These are phyloP conservation scores for Hortaea werneckii DNA, from an alignment of 2,329 filamentous ascomycete species.

Conservation along the genomic window DNA sequence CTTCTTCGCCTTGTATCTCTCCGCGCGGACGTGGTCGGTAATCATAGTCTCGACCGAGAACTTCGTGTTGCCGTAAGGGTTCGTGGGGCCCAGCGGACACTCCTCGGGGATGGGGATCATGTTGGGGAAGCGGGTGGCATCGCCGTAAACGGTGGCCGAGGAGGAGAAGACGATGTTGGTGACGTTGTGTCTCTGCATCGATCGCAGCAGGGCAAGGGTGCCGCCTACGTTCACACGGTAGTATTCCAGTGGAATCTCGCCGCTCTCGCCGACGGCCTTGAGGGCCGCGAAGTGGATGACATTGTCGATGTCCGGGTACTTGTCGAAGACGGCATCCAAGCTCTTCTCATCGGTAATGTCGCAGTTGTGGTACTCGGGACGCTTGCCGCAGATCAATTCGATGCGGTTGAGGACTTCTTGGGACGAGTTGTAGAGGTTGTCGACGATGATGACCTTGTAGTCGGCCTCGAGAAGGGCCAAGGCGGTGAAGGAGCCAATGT, in stretches of 20 bases:
- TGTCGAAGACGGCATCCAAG: slow-evolving; percentile 77
- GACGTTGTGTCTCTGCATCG: slow-evolving; percentile 84
- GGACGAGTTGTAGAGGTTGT: slow-evolving; percentile 96
- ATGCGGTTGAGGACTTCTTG: slow-evolving; percentile 87
- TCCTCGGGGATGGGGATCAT: slow-evolving; percentile 99
- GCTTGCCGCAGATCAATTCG: slow-evolving; percentile 83
- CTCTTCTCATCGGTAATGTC: slow-evolving; percentile 80
- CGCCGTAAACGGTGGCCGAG: slow-evolving; percentile 95
- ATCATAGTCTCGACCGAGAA: slow-evolving; percentile 85
- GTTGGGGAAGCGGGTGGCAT: slow-evolving; percentile 87
- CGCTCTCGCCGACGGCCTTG: slow-evolving; percentile 96
- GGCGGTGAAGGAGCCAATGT: slow-evolving; percentile 96
- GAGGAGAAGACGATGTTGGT: slow-evolving; percentile 98
- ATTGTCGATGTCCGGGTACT: slow-evolving; percentile 88
- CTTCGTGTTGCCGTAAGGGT: slow-evolving; percentile 97
- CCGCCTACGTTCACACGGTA: slow-evolving; percentile 95
- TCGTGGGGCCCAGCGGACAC: slow-evolving; percentile 92
- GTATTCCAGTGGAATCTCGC: slow-evolving; percentile 90
- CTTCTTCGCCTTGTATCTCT: slow-evolving; percentile 75
- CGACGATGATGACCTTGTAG: slow-evolving; percentile 93
- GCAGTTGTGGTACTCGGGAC: slow-evolving; percentile 70
- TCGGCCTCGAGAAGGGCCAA: slow-evolving; percentile 85
- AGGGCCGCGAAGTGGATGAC: slow-evolving; percentile 98
- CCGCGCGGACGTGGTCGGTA: slow-evolving; percentile 77
- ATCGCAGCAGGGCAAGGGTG: slow-evolving; percentile 73